A percentile compares a stretch with the other conserved stretches of the same genome.
These are phyloP conservation scores for Chlamydomonas schloesseri DNA, from an alignment of 139 green algal genomes.

Conservation along the genomic window DNA sequence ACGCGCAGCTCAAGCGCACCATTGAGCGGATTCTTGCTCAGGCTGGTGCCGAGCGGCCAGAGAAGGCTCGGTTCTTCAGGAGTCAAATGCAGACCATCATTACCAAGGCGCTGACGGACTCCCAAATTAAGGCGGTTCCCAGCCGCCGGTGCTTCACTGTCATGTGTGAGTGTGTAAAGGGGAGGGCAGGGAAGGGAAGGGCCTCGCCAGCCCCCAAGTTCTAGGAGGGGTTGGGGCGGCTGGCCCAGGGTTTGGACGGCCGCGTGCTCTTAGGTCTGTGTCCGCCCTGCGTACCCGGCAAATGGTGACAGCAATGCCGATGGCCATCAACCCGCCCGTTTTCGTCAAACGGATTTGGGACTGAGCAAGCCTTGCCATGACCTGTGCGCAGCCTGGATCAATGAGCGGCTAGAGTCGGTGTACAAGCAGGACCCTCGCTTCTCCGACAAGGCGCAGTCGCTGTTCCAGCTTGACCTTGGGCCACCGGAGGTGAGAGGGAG, in stretches of 20 bases:
- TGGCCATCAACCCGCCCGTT: no score
- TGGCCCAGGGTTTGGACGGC: no score
- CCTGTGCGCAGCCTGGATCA: constrained; percentile 84
- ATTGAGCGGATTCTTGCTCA: constrained; percentile 81
- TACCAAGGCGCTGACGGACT: constrained; percentile 88
- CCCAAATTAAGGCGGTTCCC: constrained; percentile 90
- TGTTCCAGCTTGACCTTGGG: constrained; percentile 88
- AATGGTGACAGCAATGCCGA: no score
- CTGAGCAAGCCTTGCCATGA: no score
- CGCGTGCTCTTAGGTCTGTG: no score
- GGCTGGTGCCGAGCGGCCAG: constrained; percentile 76
- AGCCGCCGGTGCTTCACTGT: constrained; percentile 93
- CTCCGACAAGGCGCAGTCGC: constrained; percentile 77
- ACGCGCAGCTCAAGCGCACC: constrained; percentile 78
- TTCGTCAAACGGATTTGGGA: no score
- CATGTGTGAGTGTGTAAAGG: constrained; percentile 77
- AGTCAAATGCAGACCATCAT: constrained; percentile 99
- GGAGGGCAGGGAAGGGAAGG: no score
- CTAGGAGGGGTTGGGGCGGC: no score
- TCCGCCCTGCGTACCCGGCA: no score
- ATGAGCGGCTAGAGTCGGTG: constrained; percentile 88
- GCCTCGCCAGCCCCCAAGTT: no score
- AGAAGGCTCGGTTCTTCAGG: constrained; percentile 92
- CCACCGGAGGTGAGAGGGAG: constrained; percentile 80
- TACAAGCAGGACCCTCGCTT: constrained; percentile 92